Percentiles rank a stretch among this genome's conserved stretches.
phyloP scores from a whole-genome alignment of 768 basidiomycete genomes.

The Rhodotorula sphaerocarpa region DNA sequence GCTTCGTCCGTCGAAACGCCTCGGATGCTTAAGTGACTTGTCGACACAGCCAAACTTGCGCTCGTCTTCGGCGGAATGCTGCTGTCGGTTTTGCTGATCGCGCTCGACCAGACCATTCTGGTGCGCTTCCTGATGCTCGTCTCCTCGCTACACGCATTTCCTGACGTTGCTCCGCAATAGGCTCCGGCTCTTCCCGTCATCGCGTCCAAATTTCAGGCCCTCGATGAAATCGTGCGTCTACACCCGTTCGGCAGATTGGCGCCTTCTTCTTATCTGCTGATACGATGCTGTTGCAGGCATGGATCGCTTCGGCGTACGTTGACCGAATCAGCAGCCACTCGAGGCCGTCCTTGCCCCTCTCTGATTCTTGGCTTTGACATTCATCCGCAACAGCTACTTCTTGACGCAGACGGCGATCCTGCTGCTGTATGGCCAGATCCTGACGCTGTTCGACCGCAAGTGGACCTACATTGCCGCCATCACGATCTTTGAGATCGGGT shows the following conservation, averaged over 20 bases:
- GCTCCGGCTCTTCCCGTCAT: slow-evolving; percentile 25
- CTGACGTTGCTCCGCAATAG: slow-evolving; percentile 7
- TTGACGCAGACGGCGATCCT: slow-evolving; percentile 36
- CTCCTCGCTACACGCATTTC: background rate
- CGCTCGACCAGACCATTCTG: slow-evolving; percentile 28
- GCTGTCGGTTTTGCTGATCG: slow-evolving; percentile 19
- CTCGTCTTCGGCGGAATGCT: slow-evolving; percentile 17
- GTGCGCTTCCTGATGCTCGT: too few relatives aligned
- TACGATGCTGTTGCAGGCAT: background rate
- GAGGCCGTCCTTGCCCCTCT: background rate
- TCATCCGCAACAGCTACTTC: slow-evolving; percentile 29
- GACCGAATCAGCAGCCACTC: background rate
- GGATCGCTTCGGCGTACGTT: slow-evolving; percentile 20
- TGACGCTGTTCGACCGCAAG: slow-evolving; percentile 42
- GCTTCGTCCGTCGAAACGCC: too few relatives aligned
- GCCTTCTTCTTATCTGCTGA: background rate
- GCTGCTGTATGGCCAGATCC: slow-evolving; percentile 41
- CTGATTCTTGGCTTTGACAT: too few relatives aligned
- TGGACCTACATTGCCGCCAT: slow-evolving; percentile 42
- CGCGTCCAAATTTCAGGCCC: slow-evolving; percentile 9
- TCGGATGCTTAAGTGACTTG: background rate
- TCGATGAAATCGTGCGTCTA: slow-evolving; percentile 19
- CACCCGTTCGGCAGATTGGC: background rate
- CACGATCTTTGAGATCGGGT: slow-evolving; percentile 43
- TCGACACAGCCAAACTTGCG: background rate